Conservation (phyloP, 257 asterid genomes). For the Solanum appendiculatum region DNA sequence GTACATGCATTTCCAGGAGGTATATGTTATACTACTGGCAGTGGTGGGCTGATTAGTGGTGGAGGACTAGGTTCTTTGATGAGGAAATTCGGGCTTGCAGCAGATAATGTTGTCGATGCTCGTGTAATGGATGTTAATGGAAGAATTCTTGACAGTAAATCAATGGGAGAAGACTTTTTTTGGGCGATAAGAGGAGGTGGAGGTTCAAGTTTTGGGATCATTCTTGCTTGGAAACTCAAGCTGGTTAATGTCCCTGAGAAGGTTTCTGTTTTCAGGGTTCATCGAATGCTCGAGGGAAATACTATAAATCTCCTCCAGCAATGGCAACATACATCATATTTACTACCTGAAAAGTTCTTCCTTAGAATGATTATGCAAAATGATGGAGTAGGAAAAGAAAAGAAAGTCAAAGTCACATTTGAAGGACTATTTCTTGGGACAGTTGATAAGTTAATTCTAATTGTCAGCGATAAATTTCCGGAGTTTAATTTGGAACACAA, state of each 20-base stretch:
- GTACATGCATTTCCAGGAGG: constrained; percentile 26
- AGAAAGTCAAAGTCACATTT: background rate
- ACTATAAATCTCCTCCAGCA: constrained; percentile 1
- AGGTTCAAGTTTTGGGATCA: constrained; percentile 1
- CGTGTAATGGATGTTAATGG: background rate
- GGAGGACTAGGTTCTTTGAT: constrained; percentile 21
- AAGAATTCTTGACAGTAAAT: background rate
- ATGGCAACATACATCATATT: constrained; percentile 18
- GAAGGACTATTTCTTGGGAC: constrained; percentile 22
- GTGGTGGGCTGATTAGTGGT: constrained; percentile 29
- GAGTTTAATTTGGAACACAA: constrained; percentile 3
- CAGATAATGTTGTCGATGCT: constrained; percentile 21
- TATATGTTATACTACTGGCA: constrained; percentile 8
- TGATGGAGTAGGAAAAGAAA: background rate
- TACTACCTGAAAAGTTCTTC: constrained; percentile 4
- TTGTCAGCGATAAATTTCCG: background rate
- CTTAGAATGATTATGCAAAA: constrained; percentile 1
- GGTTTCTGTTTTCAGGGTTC: constrained; percentile 9
- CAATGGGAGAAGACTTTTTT: background rate
- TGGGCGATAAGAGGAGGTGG: constrained; percentile 3
- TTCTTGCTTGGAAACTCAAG: constrained; percentile 27
- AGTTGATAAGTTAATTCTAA: background rate
- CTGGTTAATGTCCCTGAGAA: constrained; percentile 17
- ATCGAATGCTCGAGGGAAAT: background rate
- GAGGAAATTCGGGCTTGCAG: constrained; percentile 21